Percentiles rank a stretch among this genome's conserved stretches.
Conservation (phyloP, 495 filamentous ascomycete species). For the Talaromyces thailandensis region DNA sequence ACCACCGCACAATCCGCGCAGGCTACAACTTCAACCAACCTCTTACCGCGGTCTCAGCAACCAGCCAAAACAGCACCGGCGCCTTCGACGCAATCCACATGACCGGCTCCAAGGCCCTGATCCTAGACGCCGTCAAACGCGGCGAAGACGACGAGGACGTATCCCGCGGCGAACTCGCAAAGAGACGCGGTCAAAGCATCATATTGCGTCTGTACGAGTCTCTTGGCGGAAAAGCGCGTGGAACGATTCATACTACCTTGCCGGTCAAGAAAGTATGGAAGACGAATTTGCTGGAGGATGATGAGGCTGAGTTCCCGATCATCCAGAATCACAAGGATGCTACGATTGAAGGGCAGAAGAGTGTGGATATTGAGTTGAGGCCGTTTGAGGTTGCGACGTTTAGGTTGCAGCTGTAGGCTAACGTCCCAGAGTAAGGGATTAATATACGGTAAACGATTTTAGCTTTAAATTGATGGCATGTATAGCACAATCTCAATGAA, state of each 20-base stretch:
- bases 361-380: conserved; percentile 57
- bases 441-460: background rate
- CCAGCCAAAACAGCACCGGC: conserved; percentile 8
- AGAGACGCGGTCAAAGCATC: conserved; percentile 64
- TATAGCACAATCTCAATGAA: background rate
- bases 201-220: conserved; percentile 83
- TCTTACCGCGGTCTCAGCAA: conserved; percentile 38
- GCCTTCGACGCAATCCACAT: conserved; percentile 46
- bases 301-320: conserved; percentile 43
- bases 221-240: conserved; percentile 72
- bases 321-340: conserved; percentile 25
- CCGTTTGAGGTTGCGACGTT: conserved; percentile 90
- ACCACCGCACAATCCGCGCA: conserved; percentile 65
- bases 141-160: conserved; percentile 95
- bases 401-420: conserved; percentile 57
- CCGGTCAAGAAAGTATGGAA: conserved; percentile 68
- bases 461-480: background rate
- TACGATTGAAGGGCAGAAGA: conserved; percentile 19
- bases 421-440: background rate
- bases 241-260: conserved; percentile 53
- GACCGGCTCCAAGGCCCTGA: conserved; percentile 47
- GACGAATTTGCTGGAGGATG: conserved; percentile 61
- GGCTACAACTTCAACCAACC: conserved; percentile 89
- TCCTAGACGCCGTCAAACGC: conserved; percentile 81
- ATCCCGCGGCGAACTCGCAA: conserved; percentile 57